These are phyloP conservation scores for Wickerhamiella galacta DNA, from an alignment of 805 yeast species.

Conservation along the genomic window DNA sequence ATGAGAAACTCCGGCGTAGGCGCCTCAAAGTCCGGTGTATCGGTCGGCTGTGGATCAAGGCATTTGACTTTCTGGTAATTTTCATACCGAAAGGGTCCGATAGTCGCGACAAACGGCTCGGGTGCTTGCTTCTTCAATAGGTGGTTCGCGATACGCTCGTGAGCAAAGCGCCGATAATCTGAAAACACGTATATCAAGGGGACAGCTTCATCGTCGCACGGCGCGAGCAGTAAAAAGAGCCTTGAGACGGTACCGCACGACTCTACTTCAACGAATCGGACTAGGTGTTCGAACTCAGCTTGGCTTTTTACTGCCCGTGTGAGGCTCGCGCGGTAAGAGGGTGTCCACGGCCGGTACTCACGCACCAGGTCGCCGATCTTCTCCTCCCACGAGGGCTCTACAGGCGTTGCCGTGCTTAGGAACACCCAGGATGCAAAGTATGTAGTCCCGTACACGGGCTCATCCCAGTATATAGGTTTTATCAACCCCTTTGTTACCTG, in stretches of 20 bases:
- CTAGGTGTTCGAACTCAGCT: slow-evolving; percentile 14
- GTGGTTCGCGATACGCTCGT: slow-evolving; percentile 4
- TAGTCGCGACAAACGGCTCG: slow-evolving; percentile 7
- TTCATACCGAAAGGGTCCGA: slow-evolving; percentile 20
- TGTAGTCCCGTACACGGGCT: slow-evolving; percentile 20
- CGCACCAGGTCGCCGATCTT: slow-evolving; percentile 12
- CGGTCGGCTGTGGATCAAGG: too few relatives aligned
- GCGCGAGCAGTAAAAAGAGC: slow-evolving; percentile 18
- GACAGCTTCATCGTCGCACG: slow-evolving; percentile 13
- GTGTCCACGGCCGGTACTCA: slow-evolving; percentile 16
- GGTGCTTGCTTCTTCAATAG: slow-evolving; percentile 9
- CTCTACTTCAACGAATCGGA: slow-evolving; percentile 11
- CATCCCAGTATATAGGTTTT: slow-evolving; percentile 26
- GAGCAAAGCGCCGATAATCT: background rate
- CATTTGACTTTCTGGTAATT: slow-evolving; percentile 16
- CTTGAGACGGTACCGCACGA: slow-evolving; percentile 9
- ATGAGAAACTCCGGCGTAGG: too few relatives aligned
- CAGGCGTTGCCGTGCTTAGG: slow-evolving; percentile 20
- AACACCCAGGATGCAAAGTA: slow-evolving; percentile 25
- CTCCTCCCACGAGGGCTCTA: slow-evolving; percentile 19
- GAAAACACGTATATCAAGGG: slow-evolving; percentile 1
- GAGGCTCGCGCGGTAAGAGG: slow-evolving; percentile 15
- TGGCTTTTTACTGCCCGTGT: slow-evolving; percentile 16
- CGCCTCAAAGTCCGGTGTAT: too few relatives aligned
- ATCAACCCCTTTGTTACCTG: slow-evolving; percentile 14